A percentile compares a stretch with the other conserved stretches of the same genome.
Evolutionary conservation across 371 early-diverging fungal species (phyloP).

Genomic region (Dichotomocladium elegans): DNA sequence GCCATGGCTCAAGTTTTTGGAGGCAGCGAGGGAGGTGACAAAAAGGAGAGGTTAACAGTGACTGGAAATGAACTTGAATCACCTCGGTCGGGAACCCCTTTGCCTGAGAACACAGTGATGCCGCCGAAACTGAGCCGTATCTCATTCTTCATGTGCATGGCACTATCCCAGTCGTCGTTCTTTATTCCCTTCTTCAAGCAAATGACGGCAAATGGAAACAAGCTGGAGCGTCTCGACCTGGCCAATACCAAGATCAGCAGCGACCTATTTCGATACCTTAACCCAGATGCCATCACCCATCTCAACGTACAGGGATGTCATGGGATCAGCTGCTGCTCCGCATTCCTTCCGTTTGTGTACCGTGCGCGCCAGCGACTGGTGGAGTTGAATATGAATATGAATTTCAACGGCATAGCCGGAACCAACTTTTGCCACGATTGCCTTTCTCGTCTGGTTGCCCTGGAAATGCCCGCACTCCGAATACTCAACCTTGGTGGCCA

Average conservation of each 20-base stretch:
- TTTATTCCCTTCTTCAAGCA: constrained; percentile 34
- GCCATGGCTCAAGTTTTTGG: constrained; percentile 20
- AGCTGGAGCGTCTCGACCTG: constrained; percentile 22
- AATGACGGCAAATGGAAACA: constrained; percentile 6
- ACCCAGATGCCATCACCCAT: constrained; percentile 18
- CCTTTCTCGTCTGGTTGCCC: constrained; percentile 2
- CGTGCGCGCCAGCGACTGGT: constrained; percentile 5
- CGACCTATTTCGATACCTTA: constrained; percentile 16
- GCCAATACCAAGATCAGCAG: constrained; percentile 30
- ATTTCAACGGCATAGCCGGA: constrained; percentile 20
- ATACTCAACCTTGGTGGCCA: constrained; percentile 32
- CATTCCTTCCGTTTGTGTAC: constrained; percentile 10
- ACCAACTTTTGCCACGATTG: constrained; percentile 25
- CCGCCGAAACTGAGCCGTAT: constrained; percentile 19
- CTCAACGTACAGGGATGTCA: constrained; percentile 31
- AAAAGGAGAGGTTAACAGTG: constrained; percentile 1
- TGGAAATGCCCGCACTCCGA: constrained; percentile 2
- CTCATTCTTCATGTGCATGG: constrained; percentile 35
- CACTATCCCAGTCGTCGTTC: constrained; percentile 25
- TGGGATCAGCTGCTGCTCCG: constrained; percentile 25
- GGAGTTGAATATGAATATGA: constrained; percentile 27
- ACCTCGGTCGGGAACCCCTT: neutral
- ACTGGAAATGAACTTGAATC: neutral
- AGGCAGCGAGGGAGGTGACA: neutral
- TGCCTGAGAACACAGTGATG: constrained; percentile 2